Percentiles rank a stretch among this genome's conserved stretches.
phyloP scores from a whole-genome alignment of 768 basidiomycete genomes.

The Termitomyces sp. region DNA sequence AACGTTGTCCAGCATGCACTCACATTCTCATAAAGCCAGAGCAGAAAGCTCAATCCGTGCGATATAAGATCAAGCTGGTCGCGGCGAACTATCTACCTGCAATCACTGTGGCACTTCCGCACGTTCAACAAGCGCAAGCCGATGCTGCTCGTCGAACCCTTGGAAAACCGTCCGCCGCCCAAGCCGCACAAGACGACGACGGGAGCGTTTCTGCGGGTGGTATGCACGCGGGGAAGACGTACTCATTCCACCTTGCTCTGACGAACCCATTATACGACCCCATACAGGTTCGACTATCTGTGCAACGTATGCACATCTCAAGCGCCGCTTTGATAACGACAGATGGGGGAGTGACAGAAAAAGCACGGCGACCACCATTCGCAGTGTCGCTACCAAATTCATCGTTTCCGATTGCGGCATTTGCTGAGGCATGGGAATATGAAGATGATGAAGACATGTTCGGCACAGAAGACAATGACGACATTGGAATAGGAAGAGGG shows the following conservation, averaged over 20 bases:
- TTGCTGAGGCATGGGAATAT: conserved; percentile 97
- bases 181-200: conserved; percentile 32
- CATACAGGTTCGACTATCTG: conserved; percentile 84
- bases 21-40: conserved; percentile 99
- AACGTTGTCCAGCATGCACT: conserved; percentile 90
- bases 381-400: conserved; percentile 74
- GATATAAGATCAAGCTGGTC: conserved; percentile 97
- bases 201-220: conserved; percentile 24
- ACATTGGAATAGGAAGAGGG: conserved; percentile 27
- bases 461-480: conserved; percentile 59
- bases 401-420: conserved; percentile 80
- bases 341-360: conserved; percentile 39
- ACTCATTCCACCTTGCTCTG: conserved; percentile 84
- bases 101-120: conserved; percentile 69
- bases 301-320: conserved; percentile 60
- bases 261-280: conserved; percentile 96
- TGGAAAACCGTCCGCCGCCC: conserved; percentile 31
- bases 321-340: conserved; percentile 28
- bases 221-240: conserved; percentile 75
- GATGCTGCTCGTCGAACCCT: conserved; percentile 38
- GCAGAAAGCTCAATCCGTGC: conserved; percentile 89
- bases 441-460: conserved; percentile 95
- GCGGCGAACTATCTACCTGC: conserved; percentile 92
- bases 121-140: conserved; percentile 35
- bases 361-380: conserved; percentile 66